Percentiles rank a stretch among this genome's conserved stretches.
phyloP scores from a whole-genome alignment of 2,329 filamentous ascomycete species.

The Hypoxylon sp. region DNA sequence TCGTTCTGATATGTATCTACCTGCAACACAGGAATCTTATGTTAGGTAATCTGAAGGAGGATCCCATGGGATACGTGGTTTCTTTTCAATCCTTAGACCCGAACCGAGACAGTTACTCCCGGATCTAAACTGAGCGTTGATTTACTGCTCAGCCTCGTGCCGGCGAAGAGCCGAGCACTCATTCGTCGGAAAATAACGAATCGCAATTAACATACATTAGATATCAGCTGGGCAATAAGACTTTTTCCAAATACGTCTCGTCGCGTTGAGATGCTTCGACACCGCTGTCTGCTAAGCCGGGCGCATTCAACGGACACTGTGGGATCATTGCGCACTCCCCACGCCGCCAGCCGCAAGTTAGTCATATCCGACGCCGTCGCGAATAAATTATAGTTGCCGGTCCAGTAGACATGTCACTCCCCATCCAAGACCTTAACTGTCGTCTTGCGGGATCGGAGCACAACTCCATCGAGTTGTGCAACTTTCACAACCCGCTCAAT shows the following conservation, averaged over 20 bases:
- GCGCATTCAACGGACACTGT: background rate
- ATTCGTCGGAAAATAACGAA: conserved; percentile 2
- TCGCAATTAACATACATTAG: background rate
- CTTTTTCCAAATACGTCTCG: background rate
- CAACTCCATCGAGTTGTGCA: conserved; percentile 23
- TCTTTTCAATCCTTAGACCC: conserved; percentile 28
- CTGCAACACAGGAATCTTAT: conserved; percentile 10
- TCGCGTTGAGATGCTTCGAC: background rate
- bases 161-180: background rate
- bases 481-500: conserved; percentile 4
- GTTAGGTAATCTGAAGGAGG: conserved; percentile 6
- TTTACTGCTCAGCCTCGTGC: background rate
- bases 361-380: conserved; percentile 2
- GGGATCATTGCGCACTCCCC: background rate
- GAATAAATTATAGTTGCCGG: conserved; percentile 30
- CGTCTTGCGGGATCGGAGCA: conserved; percentile 13
- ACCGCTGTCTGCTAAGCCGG: background rate
- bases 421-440: conserved; percentile 1
- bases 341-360: conserved; percentile 7
- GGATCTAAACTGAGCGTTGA: conserved; percentile 8
- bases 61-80: conserved; percentile 1
- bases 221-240: background rate
- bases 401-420: conserved; percentile 12
- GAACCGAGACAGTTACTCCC: conserved; percentile 31
- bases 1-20: background rate